phyloP scores from a whole-genome alignment of 73 alveolate genomes.

The Symbiodinium natans region DNA sequence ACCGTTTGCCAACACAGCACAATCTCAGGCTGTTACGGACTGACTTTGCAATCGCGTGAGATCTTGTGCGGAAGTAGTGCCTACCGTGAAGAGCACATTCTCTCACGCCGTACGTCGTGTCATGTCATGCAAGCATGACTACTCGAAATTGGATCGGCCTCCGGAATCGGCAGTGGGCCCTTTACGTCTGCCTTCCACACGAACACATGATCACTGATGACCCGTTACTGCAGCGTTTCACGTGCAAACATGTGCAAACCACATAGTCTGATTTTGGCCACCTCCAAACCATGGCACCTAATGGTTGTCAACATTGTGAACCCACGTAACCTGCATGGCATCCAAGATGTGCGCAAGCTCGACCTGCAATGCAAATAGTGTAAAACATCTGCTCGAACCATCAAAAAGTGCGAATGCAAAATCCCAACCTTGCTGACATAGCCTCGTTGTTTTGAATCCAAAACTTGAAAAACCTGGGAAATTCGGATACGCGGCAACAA shows the following conservation, averaged over 20 bases:
- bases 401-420: background rate
- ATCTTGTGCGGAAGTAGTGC: constrained; percentile 3
- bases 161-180: background rate
- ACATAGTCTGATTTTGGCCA: no score
- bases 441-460: constrained; percentile 84
- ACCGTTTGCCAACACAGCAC: no score
- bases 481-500: no score
- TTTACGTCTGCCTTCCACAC: background rate
- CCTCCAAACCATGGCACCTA: no score
- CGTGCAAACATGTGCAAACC: no score
- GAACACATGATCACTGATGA: no score
- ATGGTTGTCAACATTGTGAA: no score
- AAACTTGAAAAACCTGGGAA: constrained; percentile 34
- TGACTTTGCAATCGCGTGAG: constrained; percentile 2
- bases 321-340: constrained; percentile 92
- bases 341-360: constrained; percentile 68
- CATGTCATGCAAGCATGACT: no score
- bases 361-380: background rate
- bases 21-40: background rate
- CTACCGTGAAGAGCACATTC: background rate
- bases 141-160: no score
- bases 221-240: no score
- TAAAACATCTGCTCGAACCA: background rate
- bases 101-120: no score
- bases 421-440: constrained; percentile 50